Evolutionary conservation across 306 rosid genomes (phyloP).

Genomic region (Quercus parvula): DNA sequence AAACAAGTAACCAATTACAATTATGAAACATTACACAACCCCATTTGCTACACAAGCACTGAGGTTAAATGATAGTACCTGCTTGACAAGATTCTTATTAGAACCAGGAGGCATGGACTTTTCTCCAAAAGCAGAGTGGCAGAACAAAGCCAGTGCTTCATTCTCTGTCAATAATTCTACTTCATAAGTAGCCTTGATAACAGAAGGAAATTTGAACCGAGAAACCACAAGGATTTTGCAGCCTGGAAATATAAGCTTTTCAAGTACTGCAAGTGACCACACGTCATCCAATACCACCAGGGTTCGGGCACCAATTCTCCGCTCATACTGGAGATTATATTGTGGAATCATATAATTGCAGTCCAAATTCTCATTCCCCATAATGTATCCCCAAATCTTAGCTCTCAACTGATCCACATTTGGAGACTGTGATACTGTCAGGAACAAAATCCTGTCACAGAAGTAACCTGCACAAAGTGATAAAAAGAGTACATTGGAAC

Average conservation of each 20-base stretch:
- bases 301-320: constrained; percentile 28
- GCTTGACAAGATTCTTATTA: constrained; percentile 65
- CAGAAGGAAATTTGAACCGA: constrained; percentile 48
- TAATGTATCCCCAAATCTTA: constrained; percentile 55
- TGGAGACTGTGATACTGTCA: constrained; percentile 90
- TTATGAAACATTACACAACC: background rate
- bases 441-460: constrained; percentile 61
- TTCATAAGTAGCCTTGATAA: constrained; percentile 43
- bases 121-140: constrained; percentile 87
- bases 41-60: background rate
- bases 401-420: constrained; percentile 61
- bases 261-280: constrained; percentile 62
- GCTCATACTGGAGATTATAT: constrained; percentile 37
- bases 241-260: constrained; percentile 54
- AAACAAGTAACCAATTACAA: background rate
- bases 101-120: constrained; percentile 55
- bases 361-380: constrained; percentile 46
- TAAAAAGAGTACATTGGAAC: background rate
- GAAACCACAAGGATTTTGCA: constrained; percentile 78
- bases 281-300: constrained; percentile 83
- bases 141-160: constrained; percentile 74
- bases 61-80: constrained; percentile 40
- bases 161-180: constrained; percentile 66
- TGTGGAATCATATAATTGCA: constrained; percentile 45
- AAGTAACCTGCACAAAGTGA: constrained; percentile 50